Percentiles rank a stretch among this genome's conserved stretches.
These are phyloP conservation scores for Leishmania martiniquensis DNA, from an alignment of 208 protist genomes.

Conservation along the genomic window DNA sequence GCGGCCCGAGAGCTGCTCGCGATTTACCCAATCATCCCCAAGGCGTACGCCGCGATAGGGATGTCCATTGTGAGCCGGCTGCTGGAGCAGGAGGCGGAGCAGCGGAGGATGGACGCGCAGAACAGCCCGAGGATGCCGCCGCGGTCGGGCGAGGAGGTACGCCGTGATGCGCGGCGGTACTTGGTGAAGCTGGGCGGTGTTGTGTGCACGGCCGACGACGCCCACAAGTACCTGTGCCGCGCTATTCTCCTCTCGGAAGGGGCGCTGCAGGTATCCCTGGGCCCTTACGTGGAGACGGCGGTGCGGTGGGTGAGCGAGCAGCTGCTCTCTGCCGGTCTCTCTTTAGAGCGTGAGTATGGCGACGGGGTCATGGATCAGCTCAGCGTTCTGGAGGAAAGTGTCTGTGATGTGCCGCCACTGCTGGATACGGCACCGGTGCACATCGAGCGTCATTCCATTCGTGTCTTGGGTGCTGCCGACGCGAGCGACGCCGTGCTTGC, in stretches of 20 bases:
- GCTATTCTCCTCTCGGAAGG: slow-evolving; percentile 36
- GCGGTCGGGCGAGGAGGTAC: slow-evolving; percentile 32
- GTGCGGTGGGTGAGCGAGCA: slow-evolving; percentile 49
- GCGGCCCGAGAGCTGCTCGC: slow-evolving; percentile 42
- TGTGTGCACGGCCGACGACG: slow-evolving; percentile 50
- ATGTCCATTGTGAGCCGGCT: slow-evolving; percentile 57
- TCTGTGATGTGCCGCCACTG: slow-evolving; percentile 13
- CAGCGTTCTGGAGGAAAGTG: slow-evolving; percentile 19
- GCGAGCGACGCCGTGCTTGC: not conserved
- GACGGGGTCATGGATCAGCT: slow-evolving; percentile 27
- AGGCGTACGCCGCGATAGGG: slow-evolving; percentile 49
- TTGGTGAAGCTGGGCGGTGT: slow-evolving; percentile 40
- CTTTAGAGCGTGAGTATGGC: slow-evolving; percentile 41
- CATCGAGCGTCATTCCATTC: slow-evolving; percentile 15
- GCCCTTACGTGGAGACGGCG: slow-evolving; percentile 39
- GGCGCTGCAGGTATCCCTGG: slow-evolving; percentile 37
- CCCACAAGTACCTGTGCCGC: slow-evolving; percentile 48
- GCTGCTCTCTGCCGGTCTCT: slow-evolving; percentile 39
- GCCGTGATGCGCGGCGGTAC: slow-evolving; percentile 37
- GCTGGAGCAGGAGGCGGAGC: slow-evolving; percentile 34
- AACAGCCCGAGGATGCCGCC: slow-evolving; percentile 12
- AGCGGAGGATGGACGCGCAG: slow-evolving; percentile 5
- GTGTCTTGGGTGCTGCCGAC: slow-evolving; percentile 23
- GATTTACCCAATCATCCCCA: slow-evolving; percentile 53
- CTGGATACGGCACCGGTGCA: slow-evolving; percentile 20